Base-by-base conservation (phyloP, 768 basidiomycete species). In the Suillus cothurnatus region DNA sequence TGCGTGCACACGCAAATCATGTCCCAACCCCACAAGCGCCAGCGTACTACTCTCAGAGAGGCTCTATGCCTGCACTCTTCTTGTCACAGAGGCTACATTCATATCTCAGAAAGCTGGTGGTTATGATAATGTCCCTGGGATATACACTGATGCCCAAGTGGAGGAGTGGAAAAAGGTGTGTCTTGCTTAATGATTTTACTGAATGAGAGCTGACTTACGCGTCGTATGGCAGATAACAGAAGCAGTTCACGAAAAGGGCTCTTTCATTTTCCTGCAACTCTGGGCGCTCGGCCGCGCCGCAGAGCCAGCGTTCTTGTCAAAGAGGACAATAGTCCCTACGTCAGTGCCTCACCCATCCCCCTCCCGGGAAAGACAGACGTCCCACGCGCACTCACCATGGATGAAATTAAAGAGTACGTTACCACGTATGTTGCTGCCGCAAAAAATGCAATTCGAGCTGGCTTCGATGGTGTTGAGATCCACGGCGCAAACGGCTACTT, bases 131-230 rank as follows among this genome's bases (percentile, higher is more conserved):
- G 81, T 84, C 0, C 91, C 90, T 2, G 91, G 90, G 0, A 85
- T 91, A 62, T 91, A 84, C 80, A 85, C 72, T n/a, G 72, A 82
- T 3, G 85, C 82, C 28, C 91, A 94, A 67, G 81, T 82, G 36
- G 65, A 70, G 11, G 80, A 68, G 0, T 88, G 87, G 87, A 85
- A 82, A 68, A 68, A 73, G 69, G 83, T 83, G 38, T 31, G 77
- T 21, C 5, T 26, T 8, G 55, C 39, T n/a, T 14, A 1, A 1
- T 28, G 17, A 8, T 6, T n/a, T 21, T 7, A 19, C 41, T 8
- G 2, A 14, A 36, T 3, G 26, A 32, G 14, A 38, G n/a, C 19
- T 28, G 21, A 64, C 57, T 43, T 32, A 32, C 23, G 32, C 41
- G n/a, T 12, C 38, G 38, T 9, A 47, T 12, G 19, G 14, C 57